Base-by-base conservation (phyloP, 2,329 filamentous ascomycete genomes). In the Fusarium brevicatenulatum region DNA sequence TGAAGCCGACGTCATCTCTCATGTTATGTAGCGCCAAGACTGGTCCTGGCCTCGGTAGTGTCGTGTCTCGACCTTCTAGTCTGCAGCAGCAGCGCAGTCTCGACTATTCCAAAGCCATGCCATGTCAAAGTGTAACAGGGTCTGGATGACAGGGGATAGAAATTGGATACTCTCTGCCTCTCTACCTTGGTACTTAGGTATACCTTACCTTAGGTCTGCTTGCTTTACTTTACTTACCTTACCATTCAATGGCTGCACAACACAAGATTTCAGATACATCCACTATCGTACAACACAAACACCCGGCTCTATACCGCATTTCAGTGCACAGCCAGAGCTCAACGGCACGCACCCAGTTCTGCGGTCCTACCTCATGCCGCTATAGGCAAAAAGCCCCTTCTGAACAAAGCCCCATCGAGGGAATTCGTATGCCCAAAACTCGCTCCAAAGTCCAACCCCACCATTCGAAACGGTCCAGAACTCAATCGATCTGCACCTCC, bases 401-500 rank as follows among this genome's bases (percentile, higher is more conserved):
- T 72, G 59, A 49, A 70, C 60, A 39, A 57, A 53, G 55, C 47
- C 66, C 61, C 61, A 43, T 60, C 46, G 66, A 53, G 62, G 62
- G 47, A 68, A 68, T 68, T 66, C 46, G 66, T 66, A 50, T 61
- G 50, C 47, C 61, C 64, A 69, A 69, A 67, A 70, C 74, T 71
- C 55, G 44, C 49, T 56, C 64, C 32, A 15, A 34, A 34, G 32
- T 34, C 32, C 66, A 67, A 71, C 74, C 74, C 74, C 74, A 76
- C 74, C 66, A 72, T 63, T 58, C 61, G 63, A 61, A 66, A 77
- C 69, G 76, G 76, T 78, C 76, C 75, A 77, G 76, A 78, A 77
- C 76, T 77, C 70, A 61, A 78, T 78, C 63, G 76, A 78, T 76
- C 76, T 78, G 76, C 76, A 77, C 67, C 65, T 77, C 67, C 63